Base-by-base conservation (phyloP, 1,139 yeast genomes). In the Lizanozyma gosingica region DNA sequence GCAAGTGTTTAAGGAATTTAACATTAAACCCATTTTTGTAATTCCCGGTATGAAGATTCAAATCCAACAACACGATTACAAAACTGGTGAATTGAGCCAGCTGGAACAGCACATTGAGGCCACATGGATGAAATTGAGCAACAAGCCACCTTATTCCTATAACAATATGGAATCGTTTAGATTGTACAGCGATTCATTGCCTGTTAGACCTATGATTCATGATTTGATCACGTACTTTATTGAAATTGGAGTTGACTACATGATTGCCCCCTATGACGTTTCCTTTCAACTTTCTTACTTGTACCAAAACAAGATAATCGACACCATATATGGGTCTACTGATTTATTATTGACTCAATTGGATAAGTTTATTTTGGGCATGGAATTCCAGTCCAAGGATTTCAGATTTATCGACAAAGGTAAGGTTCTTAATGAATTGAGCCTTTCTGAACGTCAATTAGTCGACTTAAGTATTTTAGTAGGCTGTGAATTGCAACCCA, bases 211-310 rank as follows among this genome's bases (percentile, higher is more conserved):
- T 2, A 71, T 79, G 59, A 60, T 73, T 43, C 65, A 72, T 41
- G 80, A 78, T 47, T 63, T 86, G 47, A 65, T 84, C 45, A 62
- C 70, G 34, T 73, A 76, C 45, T 75, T 92, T 45, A 69, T 73
- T 38, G 75, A 71, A 18, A 67, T 73, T 41, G 73, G 67, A 2
- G 65, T 86, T 18, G 83, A 80, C 46, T 90, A 76, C 54, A 60
- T 87, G 45, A 76, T 88, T 15, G 83, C 95, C 29, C 98, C 98
- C 2, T 88, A 81, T 54, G 74, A 80, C 42, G 78, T 97, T 0
- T 79, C 88, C 57, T 78, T 84, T 41, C 97, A 92, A 60, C 67
- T 92, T 50, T 77, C 86, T 8, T 87, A 86, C 53, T 64, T 90
- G 52, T 67, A 73, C 47, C 73, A 71, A 41, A 70, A 64, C 39